These are phyloP conservation scores for Benincasa hispida DNA, from an alignment of 306 rosid genomes.

Conservation along the genomic window DNA sequence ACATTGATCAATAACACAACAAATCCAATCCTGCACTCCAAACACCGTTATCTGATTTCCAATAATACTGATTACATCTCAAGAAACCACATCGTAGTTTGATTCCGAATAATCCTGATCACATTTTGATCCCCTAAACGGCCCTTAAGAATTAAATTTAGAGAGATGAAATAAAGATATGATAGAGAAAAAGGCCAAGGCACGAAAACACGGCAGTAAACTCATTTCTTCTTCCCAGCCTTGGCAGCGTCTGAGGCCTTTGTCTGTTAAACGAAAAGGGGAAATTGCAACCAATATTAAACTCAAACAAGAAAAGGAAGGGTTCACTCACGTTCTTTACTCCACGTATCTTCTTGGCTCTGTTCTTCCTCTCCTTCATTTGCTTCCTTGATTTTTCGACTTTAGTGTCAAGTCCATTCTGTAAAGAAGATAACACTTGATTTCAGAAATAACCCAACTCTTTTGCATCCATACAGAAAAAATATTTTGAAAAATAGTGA, in stretches of 20 bases:
- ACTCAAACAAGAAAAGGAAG: neutral
- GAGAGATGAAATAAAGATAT: neutral
- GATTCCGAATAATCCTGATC: no score
- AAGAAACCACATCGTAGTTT: no score
- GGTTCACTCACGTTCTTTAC: conserved; percentile 18
- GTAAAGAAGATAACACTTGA: neutral
- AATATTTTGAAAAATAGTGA: neutral
- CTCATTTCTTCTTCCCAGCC: conserved; percentile 80
- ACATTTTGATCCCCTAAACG: no score
- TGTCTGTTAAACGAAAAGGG: neutral
- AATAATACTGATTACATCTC: no score
- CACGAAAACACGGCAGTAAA: neutral
- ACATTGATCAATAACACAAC: no score
- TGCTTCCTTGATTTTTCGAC: conserved; percentile 68
- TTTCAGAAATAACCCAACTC: neutral
- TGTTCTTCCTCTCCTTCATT: neutral
- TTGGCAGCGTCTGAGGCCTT: conserved; percentile 76
- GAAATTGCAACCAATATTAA: neutral
- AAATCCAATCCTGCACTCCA: no score
- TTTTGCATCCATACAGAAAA: neutral
- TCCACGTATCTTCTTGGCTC: neutral
- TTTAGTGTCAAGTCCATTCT: conserved; percentile 91
- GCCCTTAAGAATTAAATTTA: neutral
- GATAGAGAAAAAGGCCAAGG: neutral
- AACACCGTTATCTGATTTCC: no score